A percentile compares a stretch with the other conserved stretches of the same genome.
phyloP scores from a whole-genome alignment of 2,329 filamentous ascomycete species.

The Dothideomycetidae sp. region DNA sequence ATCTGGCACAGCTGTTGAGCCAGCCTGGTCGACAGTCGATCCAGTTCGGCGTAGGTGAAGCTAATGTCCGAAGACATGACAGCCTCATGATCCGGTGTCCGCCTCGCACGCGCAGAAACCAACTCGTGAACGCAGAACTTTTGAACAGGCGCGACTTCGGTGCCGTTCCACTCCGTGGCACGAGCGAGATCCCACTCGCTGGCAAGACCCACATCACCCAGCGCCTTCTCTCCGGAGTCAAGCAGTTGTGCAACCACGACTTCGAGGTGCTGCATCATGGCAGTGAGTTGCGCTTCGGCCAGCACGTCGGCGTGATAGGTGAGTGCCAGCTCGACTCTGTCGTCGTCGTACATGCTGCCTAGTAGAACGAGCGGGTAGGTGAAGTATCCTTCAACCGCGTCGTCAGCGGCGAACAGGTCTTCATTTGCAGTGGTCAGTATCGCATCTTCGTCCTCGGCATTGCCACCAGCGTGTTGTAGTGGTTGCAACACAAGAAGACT shows the following conservation, averaged over 20 bases:
- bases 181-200: neutral
- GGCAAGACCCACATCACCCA: neutral
- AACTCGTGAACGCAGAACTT: constrained; percentile 8
- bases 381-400: neutral
- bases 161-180: constrained; percentile 3
- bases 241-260: neutral
- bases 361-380: constrained; percentile 1
- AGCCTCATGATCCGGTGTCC: neutral
- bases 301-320: neutral
- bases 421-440: neutral
- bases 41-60: constrained; percentile 5
- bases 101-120: neutral
- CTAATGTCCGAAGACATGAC: constrained; percentile 4
- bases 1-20: constrained; percentile 2
- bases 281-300: neutral
- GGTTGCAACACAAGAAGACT: constrained; percentile 31
- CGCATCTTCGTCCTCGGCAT: neutral
- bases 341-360: neutral
- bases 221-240: neutral
- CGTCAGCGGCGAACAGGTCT: neutral
- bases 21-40: constrained; percentile 1
- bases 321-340: neutral
- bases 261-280: neutral
- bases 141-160: neutral
- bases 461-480: neutral